Evolutionary conservation across 1,139 yeast genomes (phyloP).

Genomic region (Blastobotrys indianensis): DNA sequence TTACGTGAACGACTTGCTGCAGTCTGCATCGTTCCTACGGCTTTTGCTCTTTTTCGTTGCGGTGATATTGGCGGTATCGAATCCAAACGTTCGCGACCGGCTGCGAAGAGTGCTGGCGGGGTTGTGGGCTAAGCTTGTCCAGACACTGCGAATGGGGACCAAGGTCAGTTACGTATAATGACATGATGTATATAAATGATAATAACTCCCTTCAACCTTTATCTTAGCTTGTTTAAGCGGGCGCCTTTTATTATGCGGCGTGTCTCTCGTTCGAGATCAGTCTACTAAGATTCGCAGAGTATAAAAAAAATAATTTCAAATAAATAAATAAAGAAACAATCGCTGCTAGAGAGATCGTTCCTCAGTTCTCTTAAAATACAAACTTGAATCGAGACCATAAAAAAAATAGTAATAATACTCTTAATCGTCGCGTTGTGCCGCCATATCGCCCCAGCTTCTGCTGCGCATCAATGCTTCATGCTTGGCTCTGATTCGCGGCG

Average conservation of each 20-base stretch:
- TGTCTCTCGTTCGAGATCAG: background rate
- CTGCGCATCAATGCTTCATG: background rate
- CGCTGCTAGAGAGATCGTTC: no score
- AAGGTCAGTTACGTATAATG: constrained; percentile 25
- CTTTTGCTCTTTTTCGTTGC: constrained; percentile 17
- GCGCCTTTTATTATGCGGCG: background rate
- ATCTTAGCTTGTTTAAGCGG: background rate
- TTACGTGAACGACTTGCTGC: constrained; percentile 9
- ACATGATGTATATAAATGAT: background rate
- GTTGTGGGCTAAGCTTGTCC: constrained; percentile 19
- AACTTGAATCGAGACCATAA: no score
- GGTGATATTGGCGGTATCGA: constrained; percentile 18
- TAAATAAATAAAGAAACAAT: background rate
- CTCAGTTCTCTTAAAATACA: no score
- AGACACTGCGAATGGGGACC: constrained; percentile 24
- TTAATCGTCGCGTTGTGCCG: no score
- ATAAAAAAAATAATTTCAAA: constrained; percentile 4
- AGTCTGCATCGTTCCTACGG: constrained; percentile 9
- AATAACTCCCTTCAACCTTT: background rate
- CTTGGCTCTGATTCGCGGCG: constrained; percentile 7
- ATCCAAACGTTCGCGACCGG: constrained; percentile 16
- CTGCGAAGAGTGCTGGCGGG: constrained; percentile 10
- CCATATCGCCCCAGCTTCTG: no score
- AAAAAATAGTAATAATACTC: no score
- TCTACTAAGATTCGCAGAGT: no score